These are phyloP conservation scores for Macadamia integrifolia DNA, from an alignment of 164 flowering plant species.

Conservation along the genomic window DNA sequence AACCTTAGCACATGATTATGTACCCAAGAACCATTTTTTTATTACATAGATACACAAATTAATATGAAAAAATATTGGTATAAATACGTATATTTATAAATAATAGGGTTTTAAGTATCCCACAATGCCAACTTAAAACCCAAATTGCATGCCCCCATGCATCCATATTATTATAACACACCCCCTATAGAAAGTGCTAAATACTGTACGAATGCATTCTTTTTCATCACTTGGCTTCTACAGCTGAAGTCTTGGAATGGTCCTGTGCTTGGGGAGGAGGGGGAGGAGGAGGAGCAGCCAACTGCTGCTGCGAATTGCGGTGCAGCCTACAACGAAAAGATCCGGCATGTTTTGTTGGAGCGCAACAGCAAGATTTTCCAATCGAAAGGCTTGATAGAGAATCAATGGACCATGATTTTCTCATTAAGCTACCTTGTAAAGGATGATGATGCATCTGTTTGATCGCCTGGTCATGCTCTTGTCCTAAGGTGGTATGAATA, in stretches of 20 bases:
- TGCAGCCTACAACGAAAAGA: constrained; percentile 21
- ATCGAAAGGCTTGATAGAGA: constrained; percentile 7
- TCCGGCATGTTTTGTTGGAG: constrained; percentile 16
- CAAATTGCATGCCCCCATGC: no score
- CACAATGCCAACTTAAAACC: no score
- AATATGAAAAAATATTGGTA: no score
- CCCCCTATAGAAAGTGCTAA: no score
- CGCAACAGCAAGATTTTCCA: constrained; percentile 12
- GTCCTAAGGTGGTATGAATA: not conserved
- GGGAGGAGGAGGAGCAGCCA: not conserved
- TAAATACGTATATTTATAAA: no score
- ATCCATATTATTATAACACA: no score
- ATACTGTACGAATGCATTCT: no score
- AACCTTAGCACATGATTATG: no score
- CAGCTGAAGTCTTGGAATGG: not conserved
- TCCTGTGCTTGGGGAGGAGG: not conserved
- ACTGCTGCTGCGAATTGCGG: not conserved
- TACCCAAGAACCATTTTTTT: no score
- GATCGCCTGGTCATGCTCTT: no score
- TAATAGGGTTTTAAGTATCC: no score
- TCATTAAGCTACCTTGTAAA: constrained; percentile 2
- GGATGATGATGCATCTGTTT: not conserved
- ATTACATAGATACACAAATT: no score
- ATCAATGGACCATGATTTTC: constrained; percentile 14
- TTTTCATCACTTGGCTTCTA: not conserved